These are phyloP conservation scores for Leptomonas seymouri DNA, from an alignment of 208 protist species.

Conservation along the genomic window DNA sequence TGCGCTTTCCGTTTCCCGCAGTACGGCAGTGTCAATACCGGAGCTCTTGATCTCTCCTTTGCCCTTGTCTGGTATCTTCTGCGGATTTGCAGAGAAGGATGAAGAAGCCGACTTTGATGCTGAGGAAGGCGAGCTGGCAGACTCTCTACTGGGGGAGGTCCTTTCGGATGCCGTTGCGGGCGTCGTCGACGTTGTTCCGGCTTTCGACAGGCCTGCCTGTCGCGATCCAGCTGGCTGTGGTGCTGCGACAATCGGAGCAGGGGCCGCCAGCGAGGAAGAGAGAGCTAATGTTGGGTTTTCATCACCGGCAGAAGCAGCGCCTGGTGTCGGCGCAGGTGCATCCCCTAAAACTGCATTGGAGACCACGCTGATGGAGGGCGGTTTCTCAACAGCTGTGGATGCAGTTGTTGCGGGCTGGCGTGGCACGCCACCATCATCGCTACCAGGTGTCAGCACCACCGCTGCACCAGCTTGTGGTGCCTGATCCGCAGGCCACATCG, in stretches of 20 bases:
- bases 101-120: constrained; percentile 12
- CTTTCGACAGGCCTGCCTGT: background rate
- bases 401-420: too few relatives aligned
- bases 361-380: too few relatives aligned
- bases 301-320: background rate
- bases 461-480: too few relatives aligned
- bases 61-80: background rate
- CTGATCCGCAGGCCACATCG: background rate
- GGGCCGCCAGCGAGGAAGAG: background rate
- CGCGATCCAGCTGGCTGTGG: background rate
- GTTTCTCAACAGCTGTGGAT: background rate
- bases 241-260: background rate
- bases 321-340: too few relatives aligned
- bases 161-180: background rate
- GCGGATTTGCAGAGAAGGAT: constrained; percentile 1
- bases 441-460: too few relatives aligned
- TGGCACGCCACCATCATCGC: too few relatives aligned
- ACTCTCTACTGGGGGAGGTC: too few relatives aligned
- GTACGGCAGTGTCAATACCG: background rate
- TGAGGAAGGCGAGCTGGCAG: background rate
- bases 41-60: background rate
- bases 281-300: background rate
- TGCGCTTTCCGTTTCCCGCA: constrained; percentile 2
- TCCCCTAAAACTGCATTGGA: too few relatives aligned
- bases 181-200: background rate